phyloP scores from a whole-genome alignment of 805 yeast species.

The Blastobotrys robertii region DNA sequence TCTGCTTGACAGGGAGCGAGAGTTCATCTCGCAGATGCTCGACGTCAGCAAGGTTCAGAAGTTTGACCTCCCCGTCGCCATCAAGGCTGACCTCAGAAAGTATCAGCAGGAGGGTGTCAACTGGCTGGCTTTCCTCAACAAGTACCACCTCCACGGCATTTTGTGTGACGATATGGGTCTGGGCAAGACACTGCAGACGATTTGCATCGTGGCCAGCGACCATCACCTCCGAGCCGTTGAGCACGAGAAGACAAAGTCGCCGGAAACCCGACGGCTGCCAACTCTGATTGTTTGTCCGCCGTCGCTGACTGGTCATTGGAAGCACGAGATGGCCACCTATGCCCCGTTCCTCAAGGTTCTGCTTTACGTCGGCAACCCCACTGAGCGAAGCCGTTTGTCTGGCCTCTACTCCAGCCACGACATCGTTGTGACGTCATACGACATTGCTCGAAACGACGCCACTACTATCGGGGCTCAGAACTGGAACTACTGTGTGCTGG shows the following conservation, averaged over 20 bases:
- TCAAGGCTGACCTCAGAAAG: conserved; percentile 84
- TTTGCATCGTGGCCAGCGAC: conserved; percentile 94
- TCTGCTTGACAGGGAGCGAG: conserved; percentile 82
- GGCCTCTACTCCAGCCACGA: conserved; percentile 50
- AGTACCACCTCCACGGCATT: conserved; percentile 92
- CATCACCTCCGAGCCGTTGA: conserved; percentile 77
- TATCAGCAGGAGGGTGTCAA: conserved; percentile 98
- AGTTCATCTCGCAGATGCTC: conserved; percentile 95
- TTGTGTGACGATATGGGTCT: conserved; percentile 99
- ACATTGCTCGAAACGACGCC: conserved; percentile 88
- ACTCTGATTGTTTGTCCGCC: conserved; percentile 93
- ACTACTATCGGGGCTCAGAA: conserved; percentile 48
- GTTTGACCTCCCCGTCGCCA: conserved; percentile 80
- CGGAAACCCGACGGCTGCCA: conserved; percentile 67
- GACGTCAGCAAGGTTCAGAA: conserved; percentile 86
- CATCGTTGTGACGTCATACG: conserved; percentile 89
- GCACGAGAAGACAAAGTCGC: conserved; percentile 46
- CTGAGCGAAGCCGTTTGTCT: conserved; percentile 50
- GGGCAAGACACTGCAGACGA: conserved; percentile 94
- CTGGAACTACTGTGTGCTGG: conserved; percentile 90
- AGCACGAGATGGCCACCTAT: conserved; percentile 82
- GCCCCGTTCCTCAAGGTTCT: conserved; percentile 77
- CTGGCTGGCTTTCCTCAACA: conserved; percentile 93
- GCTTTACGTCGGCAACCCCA: conserved; percentile 92
- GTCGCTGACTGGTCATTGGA: conserved; percentile 98